phyloP scores from a whole-genome alignment of 208 protist genomes.

The Strigomonas galati region DNA sequence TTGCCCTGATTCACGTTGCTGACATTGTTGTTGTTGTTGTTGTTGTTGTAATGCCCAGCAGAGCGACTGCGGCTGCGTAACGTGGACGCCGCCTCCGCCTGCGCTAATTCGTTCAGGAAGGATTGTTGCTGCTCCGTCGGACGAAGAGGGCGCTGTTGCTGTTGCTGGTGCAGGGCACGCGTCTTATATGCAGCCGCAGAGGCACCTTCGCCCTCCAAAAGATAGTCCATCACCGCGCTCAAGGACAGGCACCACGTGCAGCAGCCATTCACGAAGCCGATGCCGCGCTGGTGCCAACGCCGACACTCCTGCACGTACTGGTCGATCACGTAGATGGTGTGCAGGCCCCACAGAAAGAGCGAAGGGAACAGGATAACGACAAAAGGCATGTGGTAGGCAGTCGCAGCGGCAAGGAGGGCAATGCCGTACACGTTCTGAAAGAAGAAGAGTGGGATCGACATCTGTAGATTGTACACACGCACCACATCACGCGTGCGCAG shows the following conservation, averaged over 20 bases:
- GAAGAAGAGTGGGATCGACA: conserved; percentile 50
- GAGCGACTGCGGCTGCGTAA: conserved; percentile 6
- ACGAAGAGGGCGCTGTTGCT: neutral
- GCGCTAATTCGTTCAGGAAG: neutral
- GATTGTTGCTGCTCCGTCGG: neutral
- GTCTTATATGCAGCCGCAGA: neutral
- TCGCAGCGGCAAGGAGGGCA: conserved; percentile 43
- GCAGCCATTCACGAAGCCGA: conserved; percentile 1
- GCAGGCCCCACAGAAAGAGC: conserved; percentile 34
- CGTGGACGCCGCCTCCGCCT: neutral
- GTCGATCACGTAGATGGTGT: conserved; percentile 29
- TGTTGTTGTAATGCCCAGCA: neutral
- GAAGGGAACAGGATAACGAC: conserved; percentile 43
- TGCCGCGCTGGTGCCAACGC: conserved; percentile 26
- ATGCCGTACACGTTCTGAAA: conserved; percentile 52
- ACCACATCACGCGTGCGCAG: conserved; percentile 30
- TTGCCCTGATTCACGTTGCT: neutral
- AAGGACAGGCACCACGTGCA: conserved; percentile 18
- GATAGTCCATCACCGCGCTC: conserved; percentile 20
- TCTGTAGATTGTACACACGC: conserved; percentile 43
- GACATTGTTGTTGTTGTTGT: too few species aligned
- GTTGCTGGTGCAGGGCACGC: neutral
- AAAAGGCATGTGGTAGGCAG: conserved; percentile 57
- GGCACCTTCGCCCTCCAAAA: neutral
- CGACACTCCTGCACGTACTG: conserved; percentile 37